Conservation (phyloP, 805 yeast genomes). For the Saccharomycopsis guyanensis region DNA sequence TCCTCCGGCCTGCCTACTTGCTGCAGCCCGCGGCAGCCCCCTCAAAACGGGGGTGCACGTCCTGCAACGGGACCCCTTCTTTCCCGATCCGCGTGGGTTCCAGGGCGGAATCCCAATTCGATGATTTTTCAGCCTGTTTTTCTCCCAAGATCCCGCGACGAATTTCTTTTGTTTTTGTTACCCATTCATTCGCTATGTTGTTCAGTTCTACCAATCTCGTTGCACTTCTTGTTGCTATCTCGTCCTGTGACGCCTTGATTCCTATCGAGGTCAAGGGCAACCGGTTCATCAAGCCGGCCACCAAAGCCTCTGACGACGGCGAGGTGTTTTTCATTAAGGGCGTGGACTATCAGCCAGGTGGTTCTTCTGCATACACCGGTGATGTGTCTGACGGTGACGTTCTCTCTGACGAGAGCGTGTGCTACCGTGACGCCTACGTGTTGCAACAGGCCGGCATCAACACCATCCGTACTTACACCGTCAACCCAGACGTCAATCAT, state of each 20-base stretch:
- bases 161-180: background rate
- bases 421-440: conserved; percentile 73
- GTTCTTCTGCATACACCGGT: conserved; percentile 51
- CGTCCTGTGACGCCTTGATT: conserved; percentile 29
- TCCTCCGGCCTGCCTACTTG: too few relatives aligned
- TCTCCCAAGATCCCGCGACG: background rate
- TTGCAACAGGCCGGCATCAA: conserved; percentile 79
- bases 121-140: background rate
- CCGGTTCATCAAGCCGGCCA: conserved; percentile 51
- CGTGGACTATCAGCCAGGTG: conserved; percentile 91
- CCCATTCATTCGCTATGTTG: background rate
- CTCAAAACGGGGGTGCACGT: too few relatives aligned
- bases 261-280: conserved; percentile 51
- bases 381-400: conserved; percentile 45
- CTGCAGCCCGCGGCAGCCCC: too few relatives aligned
- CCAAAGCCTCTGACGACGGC: conserved; percentile 37
- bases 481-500: conserved; percentile 79
- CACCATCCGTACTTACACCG: conserved; percentile 75
- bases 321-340: conserved; percentile 76
- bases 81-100: background rate
- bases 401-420: conserved; percentile 56
- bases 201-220: background rate
- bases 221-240: background rate
- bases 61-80: too few relatives aligned
- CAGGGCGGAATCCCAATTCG: background rate